A percentile compares a stretch with the other conserved stretches of the same genome.
phyloP scores from a whole-genome alignment of 306 rosid genomes.

The Vicia villosa region DNA sequence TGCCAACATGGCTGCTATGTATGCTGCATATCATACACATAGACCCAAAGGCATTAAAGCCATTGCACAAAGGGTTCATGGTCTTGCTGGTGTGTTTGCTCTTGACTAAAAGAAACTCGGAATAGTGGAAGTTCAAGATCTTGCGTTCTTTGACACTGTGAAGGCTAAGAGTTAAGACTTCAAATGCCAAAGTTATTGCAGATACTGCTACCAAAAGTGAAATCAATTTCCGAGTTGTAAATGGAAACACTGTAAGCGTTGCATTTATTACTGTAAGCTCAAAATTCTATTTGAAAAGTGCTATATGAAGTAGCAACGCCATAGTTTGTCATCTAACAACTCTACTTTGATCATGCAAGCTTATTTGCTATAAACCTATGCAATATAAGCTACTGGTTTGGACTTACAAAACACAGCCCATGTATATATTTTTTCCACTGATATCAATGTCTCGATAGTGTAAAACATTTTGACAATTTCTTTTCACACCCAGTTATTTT shows the following conservation, averaged over 20 bases:
- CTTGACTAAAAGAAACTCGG: slow-evolving; percentile 92
- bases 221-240: slow-evolving; percentile 76
- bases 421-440: slow-evolving; percentile 3
- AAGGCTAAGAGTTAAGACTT: slow-evolving; percentile 54
- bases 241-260: slow-evolving; percentile 72
- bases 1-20: slow-evolving; percentile 99
- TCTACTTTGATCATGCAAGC: no score
- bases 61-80: slow-evolving; percentile 84
- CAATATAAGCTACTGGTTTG: no score
- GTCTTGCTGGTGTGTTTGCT: slow-evolving; percentile 92
- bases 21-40: slow-evolving; percentile 70
- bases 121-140: slow-evolving; percentile 79
- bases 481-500: no score
- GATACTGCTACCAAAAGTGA: slow-evolving; percentile 69
- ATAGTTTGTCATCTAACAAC: no score
- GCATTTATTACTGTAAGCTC: slow-evolving; percentile 14
- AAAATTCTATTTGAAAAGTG: slow-evolving; percentile 28
- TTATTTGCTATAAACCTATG: no score
- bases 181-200: slow-evolving; percentile 71
- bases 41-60: slow-evolving; percentile 94
- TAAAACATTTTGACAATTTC: no score
- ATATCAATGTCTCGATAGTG: no score
- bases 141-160: slow-evolving; percentile 94
- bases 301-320: no score
- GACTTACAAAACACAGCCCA: background rate